These are phyloP conservation scores for Monosporascus sp. DNA, from an alignment of 2,329 filamentous ascomycete genomes.

Conservation along the genomic window DNA sequence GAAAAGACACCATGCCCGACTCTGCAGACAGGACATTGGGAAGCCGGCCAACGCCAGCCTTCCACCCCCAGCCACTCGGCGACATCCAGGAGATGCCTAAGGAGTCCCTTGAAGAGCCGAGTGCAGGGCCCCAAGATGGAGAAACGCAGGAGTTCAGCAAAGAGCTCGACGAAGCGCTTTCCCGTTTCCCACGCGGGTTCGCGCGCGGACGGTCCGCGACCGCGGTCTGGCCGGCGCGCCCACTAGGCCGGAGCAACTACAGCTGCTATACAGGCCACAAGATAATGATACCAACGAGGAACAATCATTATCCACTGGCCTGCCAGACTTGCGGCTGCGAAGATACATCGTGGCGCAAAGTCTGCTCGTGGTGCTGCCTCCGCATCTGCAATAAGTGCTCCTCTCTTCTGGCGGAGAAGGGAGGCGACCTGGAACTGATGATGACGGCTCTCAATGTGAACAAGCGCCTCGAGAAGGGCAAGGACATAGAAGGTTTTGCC, in stretches of 20 bases:
- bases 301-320: constrained; percentile 44
- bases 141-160: constrained; percentile 7
- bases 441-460: constrained; percentile 27
- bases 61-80: constrained; percentile 4
- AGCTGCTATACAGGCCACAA: constrained; percentile 43
- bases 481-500: constrained; percentile 5
- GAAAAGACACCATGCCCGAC: not conserved
- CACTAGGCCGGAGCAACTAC: constrained; percentile 35
- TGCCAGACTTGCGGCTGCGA: constrained; percentile 47
- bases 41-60: not conserved
- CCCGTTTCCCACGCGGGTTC: constrained; percentile 14
- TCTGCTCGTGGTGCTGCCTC: constrained; percentile 45
- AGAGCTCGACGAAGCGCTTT: constrained; percentile 11
- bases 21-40: not conserved
- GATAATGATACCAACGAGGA: constrained; percentile 42
- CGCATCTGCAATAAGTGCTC: constrained; percentile 46
- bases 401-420: constrained; percentile 33
- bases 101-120: not conserved
- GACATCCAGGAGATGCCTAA: constrained; percentile 13
- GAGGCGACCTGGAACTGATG: constrained; percentile 37
- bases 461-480: constrained; percentile 10
- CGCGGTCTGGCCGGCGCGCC: constrained; percentile 28
- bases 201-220: constrained; percentile 4
- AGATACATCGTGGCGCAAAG: constrained; percentile 39
- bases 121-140: not conserved